Conservation (phyloP, 371 early-diverging fungal species). For the Mucor irregularis region DNA sequence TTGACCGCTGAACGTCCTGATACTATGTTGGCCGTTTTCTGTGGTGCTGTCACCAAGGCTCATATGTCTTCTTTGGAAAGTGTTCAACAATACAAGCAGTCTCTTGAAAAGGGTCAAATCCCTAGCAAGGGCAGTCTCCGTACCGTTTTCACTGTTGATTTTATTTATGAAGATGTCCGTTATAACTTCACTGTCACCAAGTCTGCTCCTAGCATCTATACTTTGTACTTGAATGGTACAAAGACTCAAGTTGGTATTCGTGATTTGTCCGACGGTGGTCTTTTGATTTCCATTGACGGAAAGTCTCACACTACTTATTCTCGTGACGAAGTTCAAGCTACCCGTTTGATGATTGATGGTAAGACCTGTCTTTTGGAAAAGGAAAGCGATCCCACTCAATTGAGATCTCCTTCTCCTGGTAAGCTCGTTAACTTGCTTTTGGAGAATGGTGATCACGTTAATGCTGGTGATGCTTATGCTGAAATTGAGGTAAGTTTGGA, state of each 20-base stretch:
- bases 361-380: constrained; percentile 92
- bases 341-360: constrained; percentile 88
- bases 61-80: constrained; percentile 64
- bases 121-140: constrained; percentile 75
- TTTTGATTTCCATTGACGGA: constrained; percentile 89
- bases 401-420: constrained; percentile 96
- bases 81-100: constrained; percentile 73
- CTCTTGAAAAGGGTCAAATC: constrained; percentile 92
- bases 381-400: constrained; percentile 94
- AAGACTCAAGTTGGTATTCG: constrained; percentile 82
- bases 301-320: constrained; percentile 90
- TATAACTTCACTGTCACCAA: constrained; percentile 85
- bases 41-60: constrained; percentile 92
- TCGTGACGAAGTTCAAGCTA: constrained; percentile 87
- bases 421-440: constrained; percentile 92
- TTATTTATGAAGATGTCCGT: constrained; percentile 87
- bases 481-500: constrained; percentile 84
- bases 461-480: constrained; percentile 90
- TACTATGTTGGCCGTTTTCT: constrained; percentile 84
- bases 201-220: constrained; percentile 80
- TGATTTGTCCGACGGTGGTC: constrained; percentile 88
- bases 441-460: constrained; percentile 90
- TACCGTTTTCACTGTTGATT: constrained; percentile 80
- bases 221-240: constrained; percentile 81
- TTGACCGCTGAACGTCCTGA: constrained; percentile 93